A percentile compares a stretch with the other conserved stretches of the same genome.
These are phyloP conservation scores for Leccinum subrobustum DNA, from an alignment of 1,284 basidiomycete species.

Conservation along the genomic window DNA sequence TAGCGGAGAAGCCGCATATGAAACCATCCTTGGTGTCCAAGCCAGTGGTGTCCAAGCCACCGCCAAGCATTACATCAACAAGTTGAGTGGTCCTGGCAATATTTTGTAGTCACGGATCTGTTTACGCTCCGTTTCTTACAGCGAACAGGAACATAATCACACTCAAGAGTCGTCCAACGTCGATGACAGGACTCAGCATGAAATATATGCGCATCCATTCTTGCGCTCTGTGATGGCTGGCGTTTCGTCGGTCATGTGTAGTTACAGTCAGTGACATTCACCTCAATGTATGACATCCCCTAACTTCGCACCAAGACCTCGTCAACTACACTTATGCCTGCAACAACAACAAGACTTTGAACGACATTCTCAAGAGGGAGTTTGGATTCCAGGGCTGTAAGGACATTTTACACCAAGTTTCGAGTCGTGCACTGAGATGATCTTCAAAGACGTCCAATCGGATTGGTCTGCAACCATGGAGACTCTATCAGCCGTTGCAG, in stretches of 20 bases:
- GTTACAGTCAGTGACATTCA: slow-evolving; percentile 50
- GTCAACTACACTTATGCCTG: slow-evolving; percentile 55
- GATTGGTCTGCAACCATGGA: slow-evolving; percentile 46
- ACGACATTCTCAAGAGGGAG: slow-evolving; percentile 58
- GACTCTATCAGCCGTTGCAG: slow-evolving; percentile 39
- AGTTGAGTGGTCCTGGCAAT: slow-evolving; percentile 34
- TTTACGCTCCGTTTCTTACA: slow-evolving; percentile 31
- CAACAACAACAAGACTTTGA: slow-evolving; percentile 53
- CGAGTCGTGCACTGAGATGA: neutral
- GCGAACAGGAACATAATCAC: slow-evolving; percentile 43
- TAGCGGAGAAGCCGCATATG: slow-evolving; percentile 59
- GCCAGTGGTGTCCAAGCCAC: slow-evolving; percentile 61
- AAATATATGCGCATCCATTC: slow-evolving; percentile 61
- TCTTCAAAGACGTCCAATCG: slow-evolving; percentile 26
- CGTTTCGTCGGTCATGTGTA: slow-evolving; percentile 72
- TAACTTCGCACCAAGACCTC: slow-evolving; percentile 23
- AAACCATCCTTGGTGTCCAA: slow-evolving; percentile 63
- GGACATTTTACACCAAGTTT: slow-evolving; percentile 1
- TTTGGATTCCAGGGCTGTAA: slow-evolving; percentile 56
- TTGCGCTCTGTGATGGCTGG: slow-evolving; percentile 48
- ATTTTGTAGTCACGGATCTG: neutral
- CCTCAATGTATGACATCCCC: neutral
- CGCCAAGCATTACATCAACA: slow-evolving; percentile 68
- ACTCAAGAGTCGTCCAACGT: slow-evolving; percentile 47
- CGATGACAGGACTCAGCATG: slow-evolving; percentile 64